Base-by-base conservation (phyloP, 1,139 yeast species). In the Zygosaccharomyces pseudobailii region DNA sequence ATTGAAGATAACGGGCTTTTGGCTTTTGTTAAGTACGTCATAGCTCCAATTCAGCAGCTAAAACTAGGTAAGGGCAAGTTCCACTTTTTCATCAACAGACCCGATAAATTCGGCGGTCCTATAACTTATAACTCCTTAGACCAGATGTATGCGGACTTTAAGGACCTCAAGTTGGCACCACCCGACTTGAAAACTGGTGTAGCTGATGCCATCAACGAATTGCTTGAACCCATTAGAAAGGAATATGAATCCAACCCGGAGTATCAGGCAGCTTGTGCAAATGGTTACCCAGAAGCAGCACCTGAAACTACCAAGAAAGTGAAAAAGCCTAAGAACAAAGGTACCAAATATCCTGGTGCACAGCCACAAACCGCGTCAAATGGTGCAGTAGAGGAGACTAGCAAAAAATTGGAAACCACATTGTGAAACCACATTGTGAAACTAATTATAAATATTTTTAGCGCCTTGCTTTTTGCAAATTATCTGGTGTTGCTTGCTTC, bases 51-150 rank as follows among this genome's bases (percentile, higher is more conserved):
- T 56, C 84, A 87, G 59, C 92, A 84, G 67, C 76, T 90, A 63
- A 80, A 82, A 66, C 57, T 73, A 28, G 79, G 79, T 47, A 74
- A 71, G 5, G 79, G 76, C 10, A 68, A 69, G 52, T 87, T 79
- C 65, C 71, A 73, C 43, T 87, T 92, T 72, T 73, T 70, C 66
- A 82, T 94, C 58, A 82, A 85, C 62, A 85, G 98, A 71, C 97
- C 97, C 40, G 98, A 92, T 65, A 84, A 92, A 71, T 94, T 87
- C 68, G 98, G 99, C 58, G 99, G 98, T 45, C 84, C 95, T 57
- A 74, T 92, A 50, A 74, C 83, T 42, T 94, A 80, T 76, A 66
- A 67, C 41, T 75, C 87, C 23, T 73, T 87, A 56, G 89, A 79
- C n/a, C 75, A 79, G 31, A 73, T 92, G 61, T 84, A 84, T 67